phyloP scores from a whole-genome alignment of 169 alveolate species.

The Eimeria brunetti region DNA sequence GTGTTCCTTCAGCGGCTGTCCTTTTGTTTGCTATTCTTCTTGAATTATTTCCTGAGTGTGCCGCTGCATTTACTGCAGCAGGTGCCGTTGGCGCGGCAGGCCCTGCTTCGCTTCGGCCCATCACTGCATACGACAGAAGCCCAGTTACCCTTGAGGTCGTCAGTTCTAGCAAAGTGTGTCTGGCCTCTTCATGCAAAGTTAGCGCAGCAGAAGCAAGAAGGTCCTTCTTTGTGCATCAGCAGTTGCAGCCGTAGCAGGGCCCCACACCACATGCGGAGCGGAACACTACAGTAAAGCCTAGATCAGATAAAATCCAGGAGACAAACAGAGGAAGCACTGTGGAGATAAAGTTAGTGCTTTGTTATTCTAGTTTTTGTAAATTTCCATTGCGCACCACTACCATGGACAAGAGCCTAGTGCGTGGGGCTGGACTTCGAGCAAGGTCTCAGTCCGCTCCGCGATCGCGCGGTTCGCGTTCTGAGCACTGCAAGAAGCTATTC shows the following conservation, averaged over 20 bases:
- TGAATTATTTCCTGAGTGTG: background rate
- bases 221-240: background rate
- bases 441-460: background rate
- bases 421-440: background rate
- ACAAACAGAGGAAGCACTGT: background rate
- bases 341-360: background rate
- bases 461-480: background rate
- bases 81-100: background rate
- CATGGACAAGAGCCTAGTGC: background rate
- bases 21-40: background rate
- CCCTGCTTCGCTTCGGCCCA: slow-evolving; percentile 29
- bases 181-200: background rate
- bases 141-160: background rate
- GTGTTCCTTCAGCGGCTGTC: background rate
- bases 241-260: background rate
- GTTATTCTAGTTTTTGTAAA: background rate
- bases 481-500: background rate
- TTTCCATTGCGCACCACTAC: background rate
- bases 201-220: background rate
- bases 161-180: background rate
- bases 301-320: background rate
- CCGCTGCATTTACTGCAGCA: background rate
- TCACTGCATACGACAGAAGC: background rate
- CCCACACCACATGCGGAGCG: slow-evolving; percentile 4
- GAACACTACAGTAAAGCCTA: background rate